Conservation (phyloP, 225 moss, liverwort and hornwort species). For the Straminergon stramineum region DNA sequence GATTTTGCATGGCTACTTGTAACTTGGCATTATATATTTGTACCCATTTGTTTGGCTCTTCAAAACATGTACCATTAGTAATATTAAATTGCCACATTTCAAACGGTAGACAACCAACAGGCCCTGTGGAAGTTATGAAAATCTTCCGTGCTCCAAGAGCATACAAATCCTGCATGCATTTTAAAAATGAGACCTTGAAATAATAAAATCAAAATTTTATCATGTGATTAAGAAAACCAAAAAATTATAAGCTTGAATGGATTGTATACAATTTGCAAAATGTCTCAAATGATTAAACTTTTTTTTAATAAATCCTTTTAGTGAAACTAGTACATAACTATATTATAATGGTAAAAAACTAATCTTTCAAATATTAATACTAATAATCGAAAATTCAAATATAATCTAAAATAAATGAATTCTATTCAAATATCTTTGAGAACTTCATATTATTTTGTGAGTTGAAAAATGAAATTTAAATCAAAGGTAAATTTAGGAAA, state of each 20-base stretch:
- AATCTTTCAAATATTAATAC: no score
- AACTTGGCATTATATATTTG: constrained; percentile 22
- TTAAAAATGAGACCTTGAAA: background rate
- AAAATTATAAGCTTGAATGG: no score
- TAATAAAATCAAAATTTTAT: background rate
- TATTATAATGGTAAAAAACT: background rate
- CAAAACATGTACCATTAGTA: constrained; percentile 13
- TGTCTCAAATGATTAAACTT: background rate
- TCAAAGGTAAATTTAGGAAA: background rate
- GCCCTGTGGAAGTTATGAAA: constrained; percentile 26
- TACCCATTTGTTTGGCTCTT: constrained; percentile 34
- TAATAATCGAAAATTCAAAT: background rate
- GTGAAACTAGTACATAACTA: no score
- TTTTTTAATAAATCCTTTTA: background rate
- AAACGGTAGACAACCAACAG: constrained; percentile 34
- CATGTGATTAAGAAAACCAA: background rate
- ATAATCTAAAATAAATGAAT: background rate
- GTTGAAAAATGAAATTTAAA: background rate
- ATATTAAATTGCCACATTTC: constrained; percentile 28
- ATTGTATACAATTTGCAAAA: background rate
- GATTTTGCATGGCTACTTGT: constrained; percentile 6
- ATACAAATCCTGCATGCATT: constrained; percentile 16
- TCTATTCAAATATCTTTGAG: background rate
- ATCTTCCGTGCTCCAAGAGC: constrained; percentile 34
- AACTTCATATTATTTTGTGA: background rate